phyloP scores from a whole-genome alignment of 2,329 filamentous ascomycete species.

The Fusarium pininemorale region DNA sequence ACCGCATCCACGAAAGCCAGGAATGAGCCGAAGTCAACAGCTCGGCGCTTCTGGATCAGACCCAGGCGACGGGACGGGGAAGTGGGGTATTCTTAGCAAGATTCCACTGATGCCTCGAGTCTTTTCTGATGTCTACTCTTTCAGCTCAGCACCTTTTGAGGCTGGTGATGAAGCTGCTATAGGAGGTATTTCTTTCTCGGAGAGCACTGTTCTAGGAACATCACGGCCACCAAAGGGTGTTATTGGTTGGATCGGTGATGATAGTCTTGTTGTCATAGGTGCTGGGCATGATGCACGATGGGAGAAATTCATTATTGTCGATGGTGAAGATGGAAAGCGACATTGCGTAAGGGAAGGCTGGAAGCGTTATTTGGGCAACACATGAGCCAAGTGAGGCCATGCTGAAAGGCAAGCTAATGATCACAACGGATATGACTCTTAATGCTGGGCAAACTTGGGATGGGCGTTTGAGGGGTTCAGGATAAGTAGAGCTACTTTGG shows the following conservation, averaged over 20 bases:
- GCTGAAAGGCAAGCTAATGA: background rate
- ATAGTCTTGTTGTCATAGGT: conserved; percentile 78
- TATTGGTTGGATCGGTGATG: conserved; percentile 83
- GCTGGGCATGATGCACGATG: conserved; percentile 83
- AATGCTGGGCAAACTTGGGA: conserved; percentile 29
- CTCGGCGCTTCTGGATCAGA: conserved; percentile 43
- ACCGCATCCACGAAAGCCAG: conserved; percentile 61
- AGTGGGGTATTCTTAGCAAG: conserved; percentile 87
- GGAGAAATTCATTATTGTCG: conserved; percentile 84
- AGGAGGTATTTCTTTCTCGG: conserved; percentile 55
- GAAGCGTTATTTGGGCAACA: conserved; percentile 75
- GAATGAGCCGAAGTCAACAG: conserved; percentile 46
- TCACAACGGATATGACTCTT: conserved; percentile 13
- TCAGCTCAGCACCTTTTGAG: conserved; percentile 82
- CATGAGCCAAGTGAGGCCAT: conserved; percentile 33
- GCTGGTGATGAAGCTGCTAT: conserved; percentile 76
- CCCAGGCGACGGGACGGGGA: conserved; percentile 68
- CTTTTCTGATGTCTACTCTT: conserved; percentile 91
- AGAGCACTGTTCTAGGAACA: conserved; percentile 58
- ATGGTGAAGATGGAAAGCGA: conserved; percentile 73
- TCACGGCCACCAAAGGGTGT: conserved; percentile 79
- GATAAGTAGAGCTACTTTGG: conserved; percentile 16
- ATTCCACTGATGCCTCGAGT: conserved; percentile 85
- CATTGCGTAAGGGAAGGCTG: conserved; percentile 78
- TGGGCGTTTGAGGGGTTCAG: conserved; percentile 35